These are phyloP conservation scores for Phyllosticta ampelicida DNA, from an alignment of 2,329 filamentous ascomycete genomes.

Conservation along the genomic window DNA sequence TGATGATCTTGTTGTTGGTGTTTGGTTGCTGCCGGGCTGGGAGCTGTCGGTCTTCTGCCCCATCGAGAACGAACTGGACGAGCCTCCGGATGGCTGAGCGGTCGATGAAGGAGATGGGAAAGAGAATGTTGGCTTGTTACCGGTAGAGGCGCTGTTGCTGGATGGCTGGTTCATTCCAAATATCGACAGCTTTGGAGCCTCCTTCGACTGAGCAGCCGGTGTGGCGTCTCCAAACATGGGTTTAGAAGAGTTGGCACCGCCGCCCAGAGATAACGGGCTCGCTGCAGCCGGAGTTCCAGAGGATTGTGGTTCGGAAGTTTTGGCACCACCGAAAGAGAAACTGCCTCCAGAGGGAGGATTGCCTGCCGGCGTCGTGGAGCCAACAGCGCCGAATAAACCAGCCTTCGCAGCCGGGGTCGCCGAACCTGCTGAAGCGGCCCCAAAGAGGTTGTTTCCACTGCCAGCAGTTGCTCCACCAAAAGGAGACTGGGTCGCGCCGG, in stretches of 20 bases:
- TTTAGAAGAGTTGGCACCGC: background rate
- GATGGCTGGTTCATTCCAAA: background rate
- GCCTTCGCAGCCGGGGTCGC: background rate
- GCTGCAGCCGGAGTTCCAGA: constrained; percentile 3
- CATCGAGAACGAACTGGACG: background rate
- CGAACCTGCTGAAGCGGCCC: background rate
- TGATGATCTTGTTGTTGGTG: no score
- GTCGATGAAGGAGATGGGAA: constrained; percentile 9
- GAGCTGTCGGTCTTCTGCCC: background rate
- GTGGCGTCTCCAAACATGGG: background rate
- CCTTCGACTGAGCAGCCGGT: background rate
- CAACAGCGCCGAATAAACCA: constrained; percentile 2
- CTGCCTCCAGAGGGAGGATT: constrained; percentile 16
- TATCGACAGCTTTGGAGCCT: background rate
- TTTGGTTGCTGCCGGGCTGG: background rate
- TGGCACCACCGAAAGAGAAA: constrained; percentile 4
- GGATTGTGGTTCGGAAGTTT: constrained; percentile 1
- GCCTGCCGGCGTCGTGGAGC: constrained; percentile 29
- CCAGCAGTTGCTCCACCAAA: constrained; percentile 15
- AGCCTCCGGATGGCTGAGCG: constrained; percentile 5
- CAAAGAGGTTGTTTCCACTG: constrained; percentile 3
- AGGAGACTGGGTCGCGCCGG: constrained; percentile 16
- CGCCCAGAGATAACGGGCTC: background rate
- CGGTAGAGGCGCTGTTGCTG: background rate
- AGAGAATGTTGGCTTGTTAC: background rate